These are phyloP conservation scores for Rossbeevera mucosa DNA, from an alignment of 768 basidiomycete genomes.

Conservation along the genomic window DNA sequence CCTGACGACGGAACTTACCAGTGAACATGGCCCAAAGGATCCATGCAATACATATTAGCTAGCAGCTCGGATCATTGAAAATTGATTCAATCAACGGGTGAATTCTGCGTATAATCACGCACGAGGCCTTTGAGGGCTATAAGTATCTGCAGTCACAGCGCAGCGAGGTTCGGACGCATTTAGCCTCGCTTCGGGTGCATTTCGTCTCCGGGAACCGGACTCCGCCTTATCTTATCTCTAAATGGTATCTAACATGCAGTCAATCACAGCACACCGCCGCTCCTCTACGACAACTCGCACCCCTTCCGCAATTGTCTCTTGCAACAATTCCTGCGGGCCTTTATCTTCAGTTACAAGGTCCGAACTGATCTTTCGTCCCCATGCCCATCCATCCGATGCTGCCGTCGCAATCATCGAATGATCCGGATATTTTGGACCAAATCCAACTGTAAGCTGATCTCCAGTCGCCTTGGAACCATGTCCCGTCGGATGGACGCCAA, in stretches of 20 bases:
- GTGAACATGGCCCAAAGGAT: neutral
- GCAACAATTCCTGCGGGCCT: slow-evolving; percentile 25
- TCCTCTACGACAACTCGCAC: slow-evolving; percentile 54
- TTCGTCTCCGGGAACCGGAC: too few species aligned
- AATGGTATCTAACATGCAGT: slow-evolving; percentile 49
- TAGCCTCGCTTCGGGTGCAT: too few species aligned
- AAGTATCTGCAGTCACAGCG: neutral
- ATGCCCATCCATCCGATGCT: slow-evolving; percentile 66
- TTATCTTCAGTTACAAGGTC: slow-evolving; percentile 22
- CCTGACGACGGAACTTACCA: neutral
- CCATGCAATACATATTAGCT: neutral
- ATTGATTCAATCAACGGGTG: neutral
- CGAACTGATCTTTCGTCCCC: slow-evolving; percentile 40
- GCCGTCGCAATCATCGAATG: slow-evolving; percentile 61
- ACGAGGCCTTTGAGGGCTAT: neutral
- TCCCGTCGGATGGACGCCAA: slow-evolving; percentile 58
- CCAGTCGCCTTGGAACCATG: slow-evolving; percentile 44
- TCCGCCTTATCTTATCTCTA: slow-evolving; percentile 9
- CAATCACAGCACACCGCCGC: slow-evolving; percentile 59
- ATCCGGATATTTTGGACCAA: slow-evolving; percentile 60
- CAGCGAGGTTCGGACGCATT: too few species aligned
- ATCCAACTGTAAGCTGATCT: slow-evolving; percentile 54
- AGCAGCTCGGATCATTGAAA: neutral
- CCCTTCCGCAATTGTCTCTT: slow-evolving; percentile 41
- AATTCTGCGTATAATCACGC: neutral